Percentiles rank a stretch among this genome's conserved stretches.
Conservation (phyloP, 306 rosid species). For the Bauhinia variegata region DNA sequence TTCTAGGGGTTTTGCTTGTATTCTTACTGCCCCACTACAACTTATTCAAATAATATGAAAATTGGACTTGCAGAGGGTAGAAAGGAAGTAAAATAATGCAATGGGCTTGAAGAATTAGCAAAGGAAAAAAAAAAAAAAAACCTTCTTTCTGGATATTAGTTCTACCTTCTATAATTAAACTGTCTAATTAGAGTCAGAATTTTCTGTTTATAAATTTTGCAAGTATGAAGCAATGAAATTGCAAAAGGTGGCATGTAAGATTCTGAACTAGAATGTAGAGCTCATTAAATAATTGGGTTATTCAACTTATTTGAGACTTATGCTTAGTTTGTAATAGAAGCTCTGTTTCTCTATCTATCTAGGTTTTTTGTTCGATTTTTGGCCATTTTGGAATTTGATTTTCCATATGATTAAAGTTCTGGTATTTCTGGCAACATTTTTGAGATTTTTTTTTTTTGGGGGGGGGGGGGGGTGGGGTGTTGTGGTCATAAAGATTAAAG, state of each 20-base stretch:
- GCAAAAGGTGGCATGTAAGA: background rate
- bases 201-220: background rate
- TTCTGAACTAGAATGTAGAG: background rate
- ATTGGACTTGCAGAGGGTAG: background rate
- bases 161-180: background rate
- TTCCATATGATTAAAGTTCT: background rate
- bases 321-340: background rate
- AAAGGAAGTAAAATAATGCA: conserved; percentile 2
- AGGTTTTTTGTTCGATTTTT: background rate
- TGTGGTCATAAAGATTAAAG: too few species aligned
- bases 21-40: background rate
- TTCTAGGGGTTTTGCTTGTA: conserved; percentile 33
- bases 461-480: too few species aligned
- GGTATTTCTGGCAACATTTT: background rate
- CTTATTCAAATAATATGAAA: conserved; percentile 12
- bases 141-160: conserved; percentile 1
- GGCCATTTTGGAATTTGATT: background rate
- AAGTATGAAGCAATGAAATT: background rate
- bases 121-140: background rate
- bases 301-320: background rate
- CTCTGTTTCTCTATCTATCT: rapidly evolving
- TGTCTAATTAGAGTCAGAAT: background rate
- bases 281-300: background rate
- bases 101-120: background rate
- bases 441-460: too few species aligned